A percentile compares a stretch with the other conserved stretches of the same genome.
phyloP scores from a whole-genome alignment of 2,329 filamentous ascomycete species.

The Didymella glomerata region DNA sequence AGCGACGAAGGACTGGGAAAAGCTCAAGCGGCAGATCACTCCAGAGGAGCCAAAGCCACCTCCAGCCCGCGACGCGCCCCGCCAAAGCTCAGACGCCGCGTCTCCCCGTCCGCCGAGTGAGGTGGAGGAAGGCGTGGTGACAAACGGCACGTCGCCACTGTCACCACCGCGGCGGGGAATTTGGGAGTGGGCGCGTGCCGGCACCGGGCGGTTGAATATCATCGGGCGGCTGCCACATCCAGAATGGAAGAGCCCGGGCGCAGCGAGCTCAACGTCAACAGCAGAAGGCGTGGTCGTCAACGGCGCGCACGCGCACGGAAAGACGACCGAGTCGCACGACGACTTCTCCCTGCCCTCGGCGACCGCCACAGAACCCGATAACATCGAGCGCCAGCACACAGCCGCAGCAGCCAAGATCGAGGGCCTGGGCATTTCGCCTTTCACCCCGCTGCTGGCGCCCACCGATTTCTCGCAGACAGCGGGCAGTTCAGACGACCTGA shows the following conservation, averaged over 20 bases:
- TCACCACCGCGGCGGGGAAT: constrained; percentile 40
- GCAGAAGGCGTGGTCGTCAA: constrained; percentile 19
- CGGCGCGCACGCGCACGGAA: constrained; percentile 22
- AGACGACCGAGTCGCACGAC: constrained; percentile 31
- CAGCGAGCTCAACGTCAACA: constrained; percentile 27
- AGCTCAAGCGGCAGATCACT: constrained; percentile 35
- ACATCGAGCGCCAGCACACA: constrained; percentile 22
- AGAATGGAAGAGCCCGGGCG: constrained; percentile 37
- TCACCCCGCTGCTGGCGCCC: constrained; percentile 25
- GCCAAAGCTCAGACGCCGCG: constrained; percentile 45
- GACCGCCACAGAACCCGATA: constrained; percentile 33
- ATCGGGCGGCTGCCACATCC: constrained; percentile 43
- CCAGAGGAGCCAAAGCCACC: constrained; percentile 36
- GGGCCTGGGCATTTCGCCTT: constrained; percentile 34
- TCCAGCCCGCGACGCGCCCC: constrained; percentile 47
- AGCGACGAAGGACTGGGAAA: constrained; percentile 35
- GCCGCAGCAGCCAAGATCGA: constrained; percentile 34
- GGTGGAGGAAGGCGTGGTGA: constrained; percentile 13
- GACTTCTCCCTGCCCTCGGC: constrained; percentile 45
- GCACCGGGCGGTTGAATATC: constrained; percentile 40
- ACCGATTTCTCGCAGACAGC: constrained; percentile 46
- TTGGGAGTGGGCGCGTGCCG: constrained; percentile 47
- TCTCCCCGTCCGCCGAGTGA: constrained; percentile 38
- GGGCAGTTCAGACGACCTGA: constrained; percentile 45
- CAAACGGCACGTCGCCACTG: constrained; percentile 19